Evolutionary conservation across 2,329 filamentous ascomycete genomes (phyloP), one percentile per base, ranked within the genome.

Genomic region (Volutella citrinella): DNA sequence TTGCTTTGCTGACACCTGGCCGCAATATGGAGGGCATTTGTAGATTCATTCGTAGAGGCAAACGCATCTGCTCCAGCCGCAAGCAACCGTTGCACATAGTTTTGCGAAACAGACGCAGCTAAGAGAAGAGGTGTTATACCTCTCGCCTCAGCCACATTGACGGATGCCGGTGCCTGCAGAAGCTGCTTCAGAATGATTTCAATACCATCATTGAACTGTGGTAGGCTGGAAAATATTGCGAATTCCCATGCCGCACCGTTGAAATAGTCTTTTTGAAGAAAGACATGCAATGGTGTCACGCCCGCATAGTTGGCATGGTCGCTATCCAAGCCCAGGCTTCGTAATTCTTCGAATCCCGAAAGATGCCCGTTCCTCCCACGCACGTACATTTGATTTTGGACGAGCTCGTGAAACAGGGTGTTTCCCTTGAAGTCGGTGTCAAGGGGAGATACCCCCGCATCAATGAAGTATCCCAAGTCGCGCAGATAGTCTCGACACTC

Each of bases 1-100:
- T 47, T 46, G 11, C 30, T 40, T 32, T 27, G 21, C 9, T 36
- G 40, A 13, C 41, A 49, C 12, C 43, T 38, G 9, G 46, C 23
- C 9, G 46, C 38, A 7, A 49, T 49, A n/a, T 49, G 43, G 3
- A 49, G 21, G 10, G 13, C 20, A 24, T 49, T 49, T 28, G 36
- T 38, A 7, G 31, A 38, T 18, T 49, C 34, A 5, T 25, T 19
- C 5, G 43, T 48, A 3, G 22, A 19, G 9, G 17, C 32, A 20
- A 49, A 49, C 3, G 43, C 40, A 22, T 49, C 38, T 14, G 40
- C 46, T 1, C 43, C 41, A 5, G 23, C 43, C 7, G 18, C 22
- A 5, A 45, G 21, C 30, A 49, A 28, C 10, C 30, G 19, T 14
- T 33, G 24, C 9, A 47, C 36, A 5, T 22, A 19, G 24, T 30